Percentiles rank a stretch among this genome's conserved stretches.
Evolutionary conservation across 768 basidiomycete genomes (phyloP).

Genomic region (Panaeolus papilionaceus): DNA sequence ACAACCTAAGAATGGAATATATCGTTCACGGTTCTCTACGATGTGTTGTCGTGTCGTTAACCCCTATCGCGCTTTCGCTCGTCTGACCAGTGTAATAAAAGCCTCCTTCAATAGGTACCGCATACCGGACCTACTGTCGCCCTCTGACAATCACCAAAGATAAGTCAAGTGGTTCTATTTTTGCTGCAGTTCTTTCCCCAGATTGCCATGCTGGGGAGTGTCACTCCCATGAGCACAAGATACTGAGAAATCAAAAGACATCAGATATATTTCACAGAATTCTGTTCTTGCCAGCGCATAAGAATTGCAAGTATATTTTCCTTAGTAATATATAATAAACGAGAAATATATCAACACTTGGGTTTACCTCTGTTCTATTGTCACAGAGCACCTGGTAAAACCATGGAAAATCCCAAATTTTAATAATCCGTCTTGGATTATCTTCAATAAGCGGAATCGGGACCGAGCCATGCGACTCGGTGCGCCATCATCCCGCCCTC

Average conservation of each 20-base stretch:
- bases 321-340: conserved; percentile 1
- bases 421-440: background rate
- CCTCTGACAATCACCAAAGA: background rate
- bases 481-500: conserved; percentile 6
- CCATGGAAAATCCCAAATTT: background rate
- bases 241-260: conserved; percentile 2
- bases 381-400: background rate
- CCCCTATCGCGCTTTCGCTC: conserved; percentile 7
- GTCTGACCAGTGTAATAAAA: conserved; percentile 12
- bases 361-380: background rate
- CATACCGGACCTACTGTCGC: background rate
- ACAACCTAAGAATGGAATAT: background rate
- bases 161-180: background rate
- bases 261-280: background rate
- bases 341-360: background rate
- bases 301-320: background rate
- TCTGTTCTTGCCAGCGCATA: conserved; percentile 12
- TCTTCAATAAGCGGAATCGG: conserved; percentile 3
- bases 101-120: conserved; percentile 1
- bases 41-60: background rate
- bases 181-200: conserved; percentile 6
- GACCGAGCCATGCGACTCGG: conserved; percentile 14
- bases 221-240: conserved; percentile 12
- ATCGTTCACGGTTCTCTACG: background rate
- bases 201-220: conserved; percentile 9